Conservation (phyloP, 352 stramenopile species). For the Achlya hypogyna region DNA sequence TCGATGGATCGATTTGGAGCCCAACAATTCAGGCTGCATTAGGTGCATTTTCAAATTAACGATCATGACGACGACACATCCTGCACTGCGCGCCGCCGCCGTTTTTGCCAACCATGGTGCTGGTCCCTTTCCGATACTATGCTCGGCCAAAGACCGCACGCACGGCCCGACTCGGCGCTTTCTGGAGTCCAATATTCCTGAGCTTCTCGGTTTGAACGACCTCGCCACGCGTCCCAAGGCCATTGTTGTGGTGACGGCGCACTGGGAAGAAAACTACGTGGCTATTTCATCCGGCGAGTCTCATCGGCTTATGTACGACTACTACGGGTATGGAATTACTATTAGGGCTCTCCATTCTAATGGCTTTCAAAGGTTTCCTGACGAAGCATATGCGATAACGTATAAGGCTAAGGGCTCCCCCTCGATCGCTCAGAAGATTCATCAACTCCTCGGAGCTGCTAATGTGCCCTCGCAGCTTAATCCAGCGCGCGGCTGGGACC, state of each 20-base stretch:
- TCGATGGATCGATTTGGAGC: no score
- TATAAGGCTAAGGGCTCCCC: constrained; percentile 74
- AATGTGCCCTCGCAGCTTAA: constrained; percentile 46
- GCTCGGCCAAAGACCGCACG: constrained; percentile 14
- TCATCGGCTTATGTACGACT: constrained; percentile 83
- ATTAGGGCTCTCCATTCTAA: not conserved
- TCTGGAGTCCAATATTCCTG: constrained; percentile 27
- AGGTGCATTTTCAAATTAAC: no score
- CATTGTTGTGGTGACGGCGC: constrained; percentile 80
- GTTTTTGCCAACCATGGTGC: constrained; percentile 49
- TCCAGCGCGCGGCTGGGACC: constrained; percentile 70
- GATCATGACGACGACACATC: no score
- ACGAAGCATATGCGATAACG: constrained; percentile 72
- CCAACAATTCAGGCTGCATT: no score
- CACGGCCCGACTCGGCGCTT: constrained; percentile 31
- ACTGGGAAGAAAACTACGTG: constrained; percentile 54
- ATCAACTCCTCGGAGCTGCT: constrained; percentile 37
- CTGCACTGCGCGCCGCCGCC: constrained; percentile 23
- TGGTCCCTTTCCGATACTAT: constrained; percentile 47
- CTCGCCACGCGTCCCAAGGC: constrained; percentile 36
- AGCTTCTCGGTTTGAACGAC: constrained; percentile 35
- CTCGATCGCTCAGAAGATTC: constrained; percentile 52
- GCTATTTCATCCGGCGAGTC: constrained; percentile 36
- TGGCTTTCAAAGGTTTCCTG: no score
- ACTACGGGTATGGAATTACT: no score